phyloP scores from a whole-genome alignment of 1,139 yeast genomes.

The Nakaseomyces sp. region DNA sequence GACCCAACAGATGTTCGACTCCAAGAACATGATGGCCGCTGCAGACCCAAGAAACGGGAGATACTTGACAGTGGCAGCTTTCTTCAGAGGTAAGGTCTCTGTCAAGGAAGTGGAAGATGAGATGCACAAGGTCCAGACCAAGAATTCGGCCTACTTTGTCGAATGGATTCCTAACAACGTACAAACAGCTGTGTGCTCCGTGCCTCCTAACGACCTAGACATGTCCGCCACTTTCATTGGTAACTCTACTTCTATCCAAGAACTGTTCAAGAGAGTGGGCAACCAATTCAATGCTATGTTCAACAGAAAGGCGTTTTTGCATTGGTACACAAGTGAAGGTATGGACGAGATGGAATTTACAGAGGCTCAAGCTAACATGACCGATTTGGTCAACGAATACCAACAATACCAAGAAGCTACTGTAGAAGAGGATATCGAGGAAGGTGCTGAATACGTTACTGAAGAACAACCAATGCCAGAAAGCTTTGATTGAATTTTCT shows the following conservation, averaged over 20 bases:
- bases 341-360: slow-evolving; percentile 92
- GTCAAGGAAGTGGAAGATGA: slow-evolving; percentile 91
- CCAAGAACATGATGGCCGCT: slow-evolving; percentile 93
- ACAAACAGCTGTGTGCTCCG: slow-evolving; percentile 87
- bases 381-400: slow-evolving; percentile 79
- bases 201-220: slow-evolving; percentile 76
- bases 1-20: slow-evolving; percentile 87
- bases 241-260: slow-evolving; percentile 87
- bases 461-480: slow-evolving; percentile 36
- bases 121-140: slow-evolving; percentile 76
- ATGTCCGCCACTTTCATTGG: slow-evolving; percentile 91
- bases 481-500: slow-evolving; percentile 19
- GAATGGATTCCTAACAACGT: slow-evolving; percentile 98
- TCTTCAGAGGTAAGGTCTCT: slow-evolving; percentile 87
- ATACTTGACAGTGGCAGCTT: slow-evolving; percentile 88
- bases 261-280: slow-evolving; percentile 80
- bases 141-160: slow-evolving; percentile 73
- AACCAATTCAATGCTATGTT: slow-evolving; percentile 89
- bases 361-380: slow-evolving; percentile 77
- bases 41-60: slow-evolving; percentile 86
- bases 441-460: slow-evolving; percentile 52
- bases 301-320: slow-evolving; percentile 89
- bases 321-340: slow-evolving; percentile 92
- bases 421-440: slow-evolving; percentile 62
- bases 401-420: slow-evolving; percentile 88